Conservation (phyloP, 2,329 filamentous ascomycete genomes). For the Penicillium concentricum region DNA sequence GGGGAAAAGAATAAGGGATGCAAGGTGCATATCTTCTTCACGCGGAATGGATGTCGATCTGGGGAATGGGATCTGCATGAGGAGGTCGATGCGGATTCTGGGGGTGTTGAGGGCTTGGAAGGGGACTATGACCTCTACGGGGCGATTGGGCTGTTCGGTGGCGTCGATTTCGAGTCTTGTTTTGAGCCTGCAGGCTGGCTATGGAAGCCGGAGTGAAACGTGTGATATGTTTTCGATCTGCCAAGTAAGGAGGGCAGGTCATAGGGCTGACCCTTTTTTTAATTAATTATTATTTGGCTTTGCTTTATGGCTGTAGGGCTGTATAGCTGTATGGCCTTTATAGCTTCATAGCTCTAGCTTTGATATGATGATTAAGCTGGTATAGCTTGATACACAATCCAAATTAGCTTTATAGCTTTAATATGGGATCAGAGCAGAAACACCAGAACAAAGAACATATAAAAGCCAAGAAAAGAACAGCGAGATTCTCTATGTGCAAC, state of each 20-base stretch:
- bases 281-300: not conserved
- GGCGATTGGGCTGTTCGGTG: constrained; percentile 61
- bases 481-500: not conserved
- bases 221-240: not conserved
- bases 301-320: not conserved
- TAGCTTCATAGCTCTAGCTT: no score
- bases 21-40: constrained; percentile 59
- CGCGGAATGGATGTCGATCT: constrained; percentile 53
- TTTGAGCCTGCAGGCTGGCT: constrained; percentile 52
- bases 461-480: not conserved
- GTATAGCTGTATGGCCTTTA: not conserved
- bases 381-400: not conserved
- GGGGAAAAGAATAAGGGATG: constrained; percentile 30
- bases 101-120: constrained; percentile 66
- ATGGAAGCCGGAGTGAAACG: constrained; percentile 32
- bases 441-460: not conserved
- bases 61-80: constrained; percentile 61
- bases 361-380: not conserved
- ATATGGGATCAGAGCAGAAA: not conserved
- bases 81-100: constrained; percentile 55
- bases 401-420: not conserved
- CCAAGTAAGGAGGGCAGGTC: not conserved
- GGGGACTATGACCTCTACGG: constrained; percentile 64
- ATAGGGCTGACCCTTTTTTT: constrained; percentile 12
- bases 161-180: constrained; percentile 59